These are phyloP conservation scores for Rugonectria rugulosa DNA, from an alignment of 2,329 filamentous ascomycete species.

Conservation along the genomic window DNA sequence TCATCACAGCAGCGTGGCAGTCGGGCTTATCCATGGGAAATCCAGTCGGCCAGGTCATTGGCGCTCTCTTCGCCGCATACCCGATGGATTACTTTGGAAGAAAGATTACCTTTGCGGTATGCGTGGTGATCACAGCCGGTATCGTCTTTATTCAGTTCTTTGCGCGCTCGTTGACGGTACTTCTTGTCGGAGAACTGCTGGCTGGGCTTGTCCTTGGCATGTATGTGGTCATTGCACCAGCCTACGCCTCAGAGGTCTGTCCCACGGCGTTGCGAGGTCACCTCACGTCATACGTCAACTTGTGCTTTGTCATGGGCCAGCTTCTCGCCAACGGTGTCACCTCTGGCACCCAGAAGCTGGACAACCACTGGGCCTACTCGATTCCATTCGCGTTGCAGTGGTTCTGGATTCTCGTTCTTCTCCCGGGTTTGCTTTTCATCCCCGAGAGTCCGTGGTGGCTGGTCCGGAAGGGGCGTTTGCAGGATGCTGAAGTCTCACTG, in stretches of 20 bases:
- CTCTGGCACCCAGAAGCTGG: slow-evolving; percentile 40
- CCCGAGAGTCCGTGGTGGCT: slow-evolving; percentile 48
- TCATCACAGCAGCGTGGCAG: not conserved
- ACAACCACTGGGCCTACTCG: slow-evolving; percentile 45
- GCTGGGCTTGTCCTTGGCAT: slow-evolving; percentile 53
- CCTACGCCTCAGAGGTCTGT: slow-evolving; percentile 55
- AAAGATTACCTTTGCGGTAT: not conserved
- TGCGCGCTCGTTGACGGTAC: slow-evolving; percentile 45
- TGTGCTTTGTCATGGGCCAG: slow-evolving; percentile 53
- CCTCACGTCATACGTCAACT: slow-evolving; percentile 52
- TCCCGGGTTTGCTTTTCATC: slow-evolving; percentile 38
- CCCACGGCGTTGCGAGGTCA: slow-evolving; percentile 51
- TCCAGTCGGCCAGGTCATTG: not conserved
- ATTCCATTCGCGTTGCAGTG: slow-evolving; percentile 49
- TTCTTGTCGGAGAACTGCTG: slow-evolving; percentile 55
- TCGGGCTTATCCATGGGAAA: slow-evolving; percentile 3
- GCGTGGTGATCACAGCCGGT: slow-evolving; percentile 7
- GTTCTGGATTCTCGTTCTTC: slow-evolving; percentile 43
- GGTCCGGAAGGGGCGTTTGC: slow-evolving; percentile 35
- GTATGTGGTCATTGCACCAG: slow-evolving; percentile 51
- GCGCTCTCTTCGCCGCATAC: not conserved
- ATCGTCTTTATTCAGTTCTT: slow-evolving; percentile 46
- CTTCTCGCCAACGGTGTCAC: slow-evolving; percentile 48
- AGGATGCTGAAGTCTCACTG: slow-evolving; percentile 40
- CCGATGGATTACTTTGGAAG: not conserved